A percentile compares a stretch with the other conserved stretches of the same genome.
Conservation (phyloP, 768 basidiomycete genomes). For the Lyophyllum atratum region DNA sequence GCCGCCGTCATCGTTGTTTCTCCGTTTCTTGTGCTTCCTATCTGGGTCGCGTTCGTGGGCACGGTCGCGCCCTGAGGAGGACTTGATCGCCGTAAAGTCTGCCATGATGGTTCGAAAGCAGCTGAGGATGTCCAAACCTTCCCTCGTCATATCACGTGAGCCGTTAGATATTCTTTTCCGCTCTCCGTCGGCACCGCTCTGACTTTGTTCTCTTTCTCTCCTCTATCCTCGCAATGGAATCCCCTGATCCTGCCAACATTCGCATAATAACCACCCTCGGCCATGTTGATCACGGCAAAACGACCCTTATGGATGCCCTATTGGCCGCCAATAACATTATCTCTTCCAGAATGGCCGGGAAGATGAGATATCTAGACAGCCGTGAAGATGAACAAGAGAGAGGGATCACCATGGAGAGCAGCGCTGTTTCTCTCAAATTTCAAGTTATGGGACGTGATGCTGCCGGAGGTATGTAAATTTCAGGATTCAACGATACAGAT, state of each 20-base stretch:
- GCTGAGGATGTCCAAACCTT: background rate
- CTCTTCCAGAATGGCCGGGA: slow-evolving; percentile 91
- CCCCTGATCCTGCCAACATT: slow-evolving; percentile 49
- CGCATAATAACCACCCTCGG: slow-evolving; percentile 86
- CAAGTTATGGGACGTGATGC: slow-evolving; percentile 64
- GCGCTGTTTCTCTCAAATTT: slow-evolving; percentile 89
- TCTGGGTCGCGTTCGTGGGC: slow-evolving; percentile 42
- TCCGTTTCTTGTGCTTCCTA: slow-evolving; percentile 55
- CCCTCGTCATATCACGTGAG: slow-evolving; percentile 24
- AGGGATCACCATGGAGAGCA: slow-evolving; percentile 99
- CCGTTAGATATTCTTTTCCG: slow-evolving; percentile 2
- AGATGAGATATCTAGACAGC: slow-evolving; percentile 93
- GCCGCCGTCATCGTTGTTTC: slow-evolving; percentile 46
- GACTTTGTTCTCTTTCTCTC: background rate
- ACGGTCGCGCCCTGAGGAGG: slow-evolving; percentile 33
- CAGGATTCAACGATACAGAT: slow-evolving; percentile 10
- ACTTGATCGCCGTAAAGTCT: slow-evolving; percentile 14
- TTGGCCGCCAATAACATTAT: slow-evolving; percentile 98
- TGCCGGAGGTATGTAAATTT: slow-evolving; percentile 56
- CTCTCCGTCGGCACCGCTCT: slow-evolving; percentile 1
- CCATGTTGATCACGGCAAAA: slow-evolving; percentile 96
- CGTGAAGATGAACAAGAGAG: slow-evolving; percentile 97
- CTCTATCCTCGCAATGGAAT: slow-evolving; percentile 24
- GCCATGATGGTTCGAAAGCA: slow-evolving; percentile 11
- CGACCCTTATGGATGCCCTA: slow-evolving; percentile 91